Evolutionary conservation across 148 eudicot genomes (phyloP), one percentile per base, ranked within the genome.

Genomic region (Vaccinium corymbosum): DNA sequence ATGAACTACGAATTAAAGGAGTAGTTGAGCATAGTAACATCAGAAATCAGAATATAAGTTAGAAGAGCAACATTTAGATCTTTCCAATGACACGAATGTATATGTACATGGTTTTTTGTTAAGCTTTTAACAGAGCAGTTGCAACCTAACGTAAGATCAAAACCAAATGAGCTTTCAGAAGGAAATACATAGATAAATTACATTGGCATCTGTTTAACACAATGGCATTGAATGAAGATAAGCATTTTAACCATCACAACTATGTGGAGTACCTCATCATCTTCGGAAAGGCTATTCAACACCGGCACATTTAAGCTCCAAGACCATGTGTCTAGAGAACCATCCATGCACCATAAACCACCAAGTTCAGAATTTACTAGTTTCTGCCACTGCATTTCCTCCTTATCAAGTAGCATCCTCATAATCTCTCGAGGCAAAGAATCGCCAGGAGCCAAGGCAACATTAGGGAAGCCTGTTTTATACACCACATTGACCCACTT

Each of bases 231-330:
- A 20, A 25, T 6, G 71, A 57, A 51, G 77, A 81, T 11, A 51
- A 82, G 32, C 53, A 32, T 22, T 35, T 52, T 13, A 16, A 52
- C 50, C 42, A 76, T 5, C 68, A 27, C 50, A 71, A 38, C 20
- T 57, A 81, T 57, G 16, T 35, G 81, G 84, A n/a, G 22, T 64
- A 93, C 99, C 96, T 93, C 97, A 66, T 92, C 95, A 72, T 95
- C 95, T 90, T 92, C 93, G 59, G 99, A 90, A 73, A 93, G 93
- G 91, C 98, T 95, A 89, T 92, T 94, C 90, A 94, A 84, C 87
- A 94, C 93, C 27, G 99, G 99, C 81, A 95, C 93, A 88, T 97
- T 97, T 87, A 97, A 90, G 88, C 99, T 97, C 99, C 98, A 97
- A 72, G 99, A 97, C 99, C 99, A 97, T 8, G 98, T 95, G 85